Evolutionary conservation across 73 alveolate genomes (phyloP).

Genomic region (Tetrahymena borealis): DNA sequence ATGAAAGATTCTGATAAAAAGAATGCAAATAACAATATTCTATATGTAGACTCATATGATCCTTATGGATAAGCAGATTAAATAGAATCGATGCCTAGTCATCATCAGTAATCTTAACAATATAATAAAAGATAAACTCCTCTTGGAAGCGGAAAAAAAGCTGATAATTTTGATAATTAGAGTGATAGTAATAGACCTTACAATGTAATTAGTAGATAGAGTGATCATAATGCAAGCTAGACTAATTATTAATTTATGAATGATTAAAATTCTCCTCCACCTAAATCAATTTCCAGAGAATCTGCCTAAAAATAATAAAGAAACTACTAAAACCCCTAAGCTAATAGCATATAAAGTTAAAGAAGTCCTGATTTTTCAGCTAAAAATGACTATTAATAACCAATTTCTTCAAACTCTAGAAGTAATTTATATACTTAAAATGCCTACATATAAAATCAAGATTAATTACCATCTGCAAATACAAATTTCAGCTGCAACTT

Average conservation of each 20-base stretch:
- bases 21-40: too few species aligned
- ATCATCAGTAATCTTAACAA: too few species aligned
- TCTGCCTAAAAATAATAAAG: neutral
- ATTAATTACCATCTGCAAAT: neutral
- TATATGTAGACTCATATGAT: too few species aligned
- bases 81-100: too few species aligned
- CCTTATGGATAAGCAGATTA: too few species aligned
- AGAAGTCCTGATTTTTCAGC: neutral
- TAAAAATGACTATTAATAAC: neutral
- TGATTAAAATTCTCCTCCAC: neutral
- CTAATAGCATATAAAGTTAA: neutral
- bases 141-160: too few species aligned
- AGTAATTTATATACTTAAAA: neutral
- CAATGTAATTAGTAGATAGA: neutral
- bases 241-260: neutral
- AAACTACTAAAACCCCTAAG: neutral
- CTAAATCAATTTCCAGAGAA: neutral
- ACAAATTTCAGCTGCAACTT: neutral
- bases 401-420: neutral
- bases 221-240: neutral
- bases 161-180: neutral
- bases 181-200: neutral
- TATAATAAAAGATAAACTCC: too few species aligned
- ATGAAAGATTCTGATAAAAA: neutral
- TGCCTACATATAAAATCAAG: too few species aligned